These are phyloP conservation scores for Ophiostoma tasmaniense DNA, from an alignment of 2,329 filamentous ascomycete genomes.

Conservation along the genomic window DNA sequence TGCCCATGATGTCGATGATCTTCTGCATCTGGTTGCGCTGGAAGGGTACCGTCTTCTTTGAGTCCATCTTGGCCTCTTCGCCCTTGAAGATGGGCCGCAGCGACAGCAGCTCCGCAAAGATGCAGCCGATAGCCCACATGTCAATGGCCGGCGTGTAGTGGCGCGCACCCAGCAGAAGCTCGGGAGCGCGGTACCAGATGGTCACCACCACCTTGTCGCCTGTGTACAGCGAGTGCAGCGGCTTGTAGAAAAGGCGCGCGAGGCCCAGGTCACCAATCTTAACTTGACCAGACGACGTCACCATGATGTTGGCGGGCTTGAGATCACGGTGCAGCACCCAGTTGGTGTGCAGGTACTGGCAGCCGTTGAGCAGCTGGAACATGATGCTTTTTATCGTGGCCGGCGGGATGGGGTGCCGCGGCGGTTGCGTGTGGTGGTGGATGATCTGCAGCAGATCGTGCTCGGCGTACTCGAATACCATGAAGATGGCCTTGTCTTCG, in stretches of 20 bases:
- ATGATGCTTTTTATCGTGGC: conserved; percentile 87
- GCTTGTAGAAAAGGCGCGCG: conserved; percentile 88
- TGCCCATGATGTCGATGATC: conserved; percentile 91
- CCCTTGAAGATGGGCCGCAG: conserved; percentile 95
- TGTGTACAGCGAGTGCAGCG: conserved; percentile 79
- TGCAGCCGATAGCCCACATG: conserved; percentile 95
- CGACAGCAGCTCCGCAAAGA: conserved; percentile 88
- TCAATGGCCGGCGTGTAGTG: conserved; percentile 97
- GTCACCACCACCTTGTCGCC: conserved; percentile 98
- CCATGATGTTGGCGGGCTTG: conserved; percentile 98
- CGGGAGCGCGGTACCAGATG: conserved; percentile 96
- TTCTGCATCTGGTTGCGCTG: conserved; percentile 99
- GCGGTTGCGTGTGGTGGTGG: conserved; percentile 88
- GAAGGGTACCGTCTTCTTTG: conserved; percentile 94
- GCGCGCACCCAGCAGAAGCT: conserved; percentile 81
- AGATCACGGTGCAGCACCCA: conserved; percentile 97
- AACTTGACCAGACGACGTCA: conserved; percentile 80
- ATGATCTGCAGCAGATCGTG: conserved; percentile 97
- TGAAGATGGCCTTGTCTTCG: conserved; percentile 98
- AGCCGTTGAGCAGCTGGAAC: conserved; percentile 89
- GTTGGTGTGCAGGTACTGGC: conserved; percentile 89
- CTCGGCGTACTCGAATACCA: conserved; percentile 98
- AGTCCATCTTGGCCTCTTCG: conserved; percentile 98
- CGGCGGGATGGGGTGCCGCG: conserved; percentile 79
- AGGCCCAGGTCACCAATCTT: conserved; percentile 93